phyloP scores from a whole-genome alignment of 345 rosid species.

The Dipteronia sinensis region DNA sequence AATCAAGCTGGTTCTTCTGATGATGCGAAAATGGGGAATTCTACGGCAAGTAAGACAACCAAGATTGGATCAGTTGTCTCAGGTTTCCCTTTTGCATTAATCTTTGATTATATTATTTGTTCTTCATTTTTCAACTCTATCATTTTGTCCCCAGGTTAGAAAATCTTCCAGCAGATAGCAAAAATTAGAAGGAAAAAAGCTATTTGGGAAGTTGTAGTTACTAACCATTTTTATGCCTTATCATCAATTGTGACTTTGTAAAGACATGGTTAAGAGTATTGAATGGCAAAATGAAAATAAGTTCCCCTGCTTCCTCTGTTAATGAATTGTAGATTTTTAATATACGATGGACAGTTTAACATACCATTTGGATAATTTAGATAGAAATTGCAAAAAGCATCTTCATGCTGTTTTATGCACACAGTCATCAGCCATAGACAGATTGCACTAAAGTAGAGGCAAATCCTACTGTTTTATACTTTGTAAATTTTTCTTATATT shows the following conservation, averaged over 20 bases:
- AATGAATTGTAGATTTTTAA: neutral
- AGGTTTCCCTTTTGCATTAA: conserved; percentile 39
- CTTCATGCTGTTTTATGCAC: neutral
- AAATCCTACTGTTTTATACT: neutral
- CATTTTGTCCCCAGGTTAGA: neutral
- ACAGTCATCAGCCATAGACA: neutral
- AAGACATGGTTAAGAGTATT: neutral
- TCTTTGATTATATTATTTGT: neutral
- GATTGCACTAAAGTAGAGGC: neutral
- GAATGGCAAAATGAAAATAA: neutral
- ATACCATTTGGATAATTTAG: neutral
- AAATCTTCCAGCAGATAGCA: conserved; percentile 1
- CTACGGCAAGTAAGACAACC: conserved; percentile 18
- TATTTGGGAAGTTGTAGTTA: neutral
- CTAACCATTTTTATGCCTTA: neutral
- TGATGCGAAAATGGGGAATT: conserved; percentile 26
- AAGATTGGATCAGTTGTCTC: conserved; percentile 42
- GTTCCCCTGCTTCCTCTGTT: neutral
- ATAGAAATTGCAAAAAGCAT: neutral
- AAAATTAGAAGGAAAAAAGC: neutral
- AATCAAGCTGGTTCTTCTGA: conserved; percentile 24
- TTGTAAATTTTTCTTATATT: neutral
- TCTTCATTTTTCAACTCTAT: neutral
- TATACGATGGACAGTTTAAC: neutral
- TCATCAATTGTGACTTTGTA: neutral